Evolutionary conservation across 176 grass and related monocot species (phyloP).

Genomic region (Cenchrus fungigraminus): DNA sequence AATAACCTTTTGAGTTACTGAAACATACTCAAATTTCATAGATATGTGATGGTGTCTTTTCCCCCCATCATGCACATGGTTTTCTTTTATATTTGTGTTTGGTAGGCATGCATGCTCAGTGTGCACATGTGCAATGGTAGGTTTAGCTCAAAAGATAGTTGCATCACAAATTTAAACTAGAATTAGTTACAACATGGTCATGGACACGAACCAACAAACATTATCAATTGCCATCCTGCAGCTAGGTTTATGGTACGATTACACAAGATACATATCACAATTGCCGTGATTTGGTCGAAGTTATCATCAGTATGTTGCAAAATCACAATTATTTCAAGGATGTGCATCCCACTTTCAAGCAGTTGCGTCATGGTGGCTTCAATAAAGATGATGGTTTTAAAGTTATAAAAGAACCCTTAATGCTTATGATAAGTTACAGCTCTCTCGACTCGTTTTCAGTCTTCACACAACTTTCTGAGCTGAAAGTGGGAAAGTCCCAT

Average conservation of each 20-base stretch:
- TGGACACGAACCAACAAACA: not conserved
- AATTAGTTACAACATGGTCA: not conserved
- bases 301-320: not conserved
- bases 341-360: not conserved
- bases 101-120: not conserved
- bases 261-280: not conserved
- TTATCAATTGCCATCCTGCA: not conserved
- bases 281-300: not conserved
- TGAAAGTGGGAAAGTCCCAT: not conserved
- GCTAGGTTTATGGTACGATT: not conserved
- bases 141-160: not conserved
- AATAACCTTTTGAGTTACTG: not conserved
- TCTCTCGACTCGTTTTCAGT: not conserved
- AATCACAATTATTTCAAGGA: slow-evolving; percentile 4
- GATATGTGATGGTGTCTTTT: not conserved
- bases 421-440: not conserved
- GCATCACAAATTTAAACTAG: not conserved
- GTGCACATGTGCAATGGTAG: not conserved
- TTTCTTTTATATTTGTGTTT: not conserved
- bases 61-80: not conserved
- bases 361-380: not conserved
- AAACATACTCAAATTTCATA: not conserved
- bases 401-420: not conserved
- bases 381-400: not conserved
- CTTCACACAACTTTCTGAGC: not conserved